Conservation (phyloP, 2,329 filamentous ascomycete species). For the Talaromyces sp. region DNA sequence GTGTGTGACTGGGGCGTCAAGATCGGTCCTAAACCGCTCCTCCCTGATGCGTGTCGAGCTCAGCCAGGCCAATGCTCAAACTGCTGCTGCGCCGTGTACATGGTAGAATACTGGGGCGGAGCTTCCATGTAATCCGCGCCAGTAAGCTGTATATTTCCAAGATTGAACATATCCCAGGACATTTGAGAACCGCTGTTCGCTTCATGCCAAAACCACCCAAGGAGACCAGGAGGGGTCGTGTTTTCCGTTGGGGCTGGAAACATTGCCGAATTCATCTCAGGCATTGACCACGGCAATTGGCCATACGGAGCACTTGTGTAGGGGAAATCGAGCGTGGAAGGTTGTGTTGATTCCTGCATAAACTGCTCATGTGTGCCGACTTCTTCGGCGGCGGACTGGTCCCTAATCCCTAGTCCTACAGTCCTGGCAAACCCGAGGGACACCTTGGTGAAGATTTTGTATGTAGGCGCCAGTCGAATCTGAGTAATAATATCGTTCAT, state of each 20-base stretch:
- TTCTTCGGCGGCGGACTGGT: background rate
- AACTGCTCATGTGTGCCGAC: background rate
- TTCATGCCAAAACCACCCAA: conserved; percentile 8
- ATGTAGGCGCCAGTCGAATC: conserved; percentile 10
- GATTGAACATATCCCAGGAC: conserved; percentile 11
- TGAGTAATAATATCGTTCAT: background rate
- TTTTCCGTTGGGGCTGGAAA: background rate
- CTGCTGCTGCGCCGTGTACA: conserved; percentile 5
- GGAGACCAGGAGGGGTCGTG: conserved; percentile 7
- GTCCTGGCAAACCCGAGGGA: conserved; percentile 4
- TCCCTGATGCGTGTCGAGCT: background rate
- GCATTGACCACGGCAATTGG: conserved; percentile 1
- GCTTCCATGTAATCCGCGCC: conserved; percentile 6
- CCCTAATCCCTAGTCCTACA: conserved; percentile 2
- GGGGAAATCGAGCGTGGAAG: background rate
- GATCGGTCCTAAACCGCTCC: background rate
- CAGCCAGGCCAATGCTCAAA: conserved; percentile 2
- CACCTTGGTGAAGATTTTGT: conserved; percentile 14
- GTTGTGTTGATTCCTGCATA: background rate
- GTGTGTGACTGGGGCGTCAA: no score
- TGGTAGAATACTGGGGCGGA: conserved; percentile 2
- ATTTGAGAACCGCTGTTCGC: conserved; percentile 9
- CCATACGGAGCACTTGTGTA: conserved; percentile 3
- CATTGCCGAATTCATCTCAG: conserved; percentile 3
- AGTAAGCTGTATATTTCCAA: conserved; percentile 8